Evolutionary conservation across 2,329 filamentous ascomycete genomes (phyloP), one percentile per base, ranked within the genome.

Genomic region (Colletotrichum lindemuthianum): DNA sequence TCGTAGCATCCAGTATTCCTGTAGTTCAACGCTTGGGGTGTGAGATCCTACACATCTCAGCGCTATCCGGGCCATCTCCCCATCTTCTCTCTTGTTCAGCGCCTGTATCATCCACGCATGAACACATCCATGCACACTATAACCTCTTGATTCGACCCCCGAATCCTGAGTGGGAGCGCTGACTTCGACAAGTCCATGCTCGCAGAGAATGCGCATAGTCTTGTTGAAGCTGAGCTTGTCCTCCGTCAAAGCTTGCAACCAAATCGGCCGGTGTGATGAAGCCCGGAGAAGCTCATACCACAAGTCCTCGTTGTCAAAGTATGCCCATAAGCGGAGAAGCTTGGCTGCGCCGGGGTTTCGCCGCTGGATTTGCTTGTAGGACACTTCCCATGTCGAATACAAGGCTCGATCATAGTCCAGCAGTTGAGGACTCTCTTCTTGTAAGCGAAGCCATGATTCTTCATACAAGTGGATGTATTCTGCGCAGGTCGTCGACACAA

Each of bases 241-340:
- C 51, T 58, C 3, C 8, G 68, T 70, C 12, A 74, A 59, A 34
- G 71, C 55, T 8, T 49, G 32, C 13, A 74, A 61, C 76, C 73
- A 74, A 33, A 47, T 12, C 10, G 66, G 66, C 7, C 47, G 64
- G 2, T 65, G 34, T 32, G 47, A 49, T 37, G 52, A 36, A 15
- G 67, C 54, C 44, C 65, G 48, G 4, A 83, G 65, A n/a, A 83
- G 72, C 58, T 81, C 74, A 66, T 74, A 81, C 80, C 77, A 84
- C 4, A 84, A 66, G 66, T 82, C 78, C 12, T 77, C 70, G 65
- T 79, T 78, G 65, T 77, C 74, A 60, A 84, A 79, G 61, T 74
- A 78, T n/a, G 77, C 78, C 74, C 78, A 78, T 13, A 81, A 69
- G n/a, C 72, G 59, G 13, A 83, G 74, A 1, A 82, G 70, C 34